These are phyloP conservation scores for Chamaecyparis obtusa DNA, from an alignment of 75 land plant genomes.

Conservation along the genomic window DNA sequence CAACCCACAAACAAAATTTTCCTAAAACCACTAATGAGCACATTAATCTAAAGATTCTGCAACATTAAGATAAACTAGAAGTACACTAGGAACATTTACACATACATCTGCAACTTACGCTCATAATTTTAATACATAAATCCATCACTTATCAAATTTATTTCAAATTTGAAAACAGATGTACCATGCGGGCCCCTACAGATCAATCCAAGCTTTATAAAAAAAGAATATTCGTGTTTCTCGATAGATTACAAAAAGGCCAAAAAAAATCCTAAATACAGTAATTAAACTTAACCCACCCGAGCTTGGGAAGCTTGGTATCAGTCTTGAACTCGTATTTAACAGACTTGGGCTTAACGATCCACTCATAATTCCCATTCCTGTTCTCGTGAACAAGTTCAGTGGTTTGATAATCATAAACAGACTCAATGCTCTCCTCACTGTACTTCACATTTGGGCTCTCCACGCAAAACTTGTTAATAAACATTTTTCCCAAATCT, in stretches of 20 bases:
- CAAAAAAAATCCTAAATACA: too few species aligned
- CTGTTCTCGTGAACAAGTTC: conserved; percentile 80
- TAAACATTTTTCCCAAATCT: conserved; percentile 51
- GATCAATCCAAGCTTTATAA: too few species aligned
- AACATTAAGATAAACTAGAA: background rate
- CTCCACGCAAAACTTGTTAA: conserved; percentile 83
- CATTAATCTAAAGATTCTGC: background rate
- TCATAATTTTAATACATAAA: background rate
- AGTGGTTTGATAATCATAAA: conserved; percentile 84
- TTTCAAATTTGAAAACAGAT: too few species aligned
- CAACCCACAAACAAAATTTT: background rate
- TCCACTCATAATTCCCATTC: conserved; percentile 80
- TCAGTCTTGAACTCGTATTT: conserved; percentile 79
- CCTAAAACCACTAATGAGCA: background rate
- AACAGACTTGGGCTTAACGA: conserved; percentile 82
- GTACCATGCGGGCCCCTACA: too few species aligned
- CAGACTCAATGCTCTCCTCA: conserved; percentile 64
- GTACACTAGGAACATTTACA: background rate
- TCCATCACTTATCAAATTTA: too few species aligned
- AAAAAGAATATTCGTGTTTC: too few species aligned
- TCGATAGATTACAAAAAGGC: background rate
- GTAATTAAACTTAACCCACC: conserved; percentile 31
- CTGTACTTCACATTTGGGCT: conserved; percentile 86
- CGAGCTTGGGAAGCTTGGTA: conserved; percentile 79
- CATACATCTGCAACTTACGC: background rate